Base-by-base conservation (phyloP, 2,329 filamentous ascomycete genomes). In the Aspergillus carbonarius region DNA sequence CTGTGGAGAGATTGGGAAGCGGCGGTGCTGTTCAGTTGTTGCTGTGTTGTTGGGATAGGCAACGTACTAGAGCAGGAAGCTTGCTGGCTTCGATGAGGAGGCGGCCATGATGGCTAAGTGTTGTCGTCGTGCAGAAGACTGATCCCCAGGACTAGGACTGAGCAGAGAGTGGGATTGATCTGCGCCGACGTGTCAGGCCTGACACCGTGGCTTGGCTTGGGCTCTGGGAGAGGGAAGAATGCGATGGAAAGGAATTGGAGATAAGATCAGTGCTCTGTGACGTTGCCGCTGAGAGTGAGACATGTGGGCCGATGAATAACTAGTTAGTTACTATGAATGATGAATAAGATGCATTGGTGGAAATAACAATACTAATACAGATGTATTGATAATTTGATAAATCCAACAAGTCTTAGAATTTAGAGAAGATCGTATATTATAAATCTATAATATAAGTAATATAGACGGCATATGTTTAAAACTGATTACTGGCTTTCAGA, bases 51-150 rank as follows among this genome's bases (percentile, higher is more conserved):
- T 17, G 12, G n/a, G 40, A 27, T 60, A 37, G 32, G 48, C 47
- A 59, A 78, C 86, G 71, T 81, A 91, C 89, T 91, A 92, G 72
- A 91, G 86, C 62, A 91, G 81, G 58, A 87, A 88, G 67, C 86
- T 90, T 63, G 83, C 80, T 30, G 73, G 79, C 66, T 83, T 83
- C 51, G 88, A 90, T 60, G 88, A 91, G 60, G 51, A 40, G 37
- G 51, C 37, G 27, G 88, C 87, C 88, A 91, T 91, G 63, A 57
- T 76, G 68, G 46, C 47, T 37, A 17, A 50, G 39, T 8, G 12
- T 44, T 42, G 32, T 17, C 8, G 12, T 25, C 18, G 23, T 42
- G 35, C 13, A 48, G 4, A 10, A 12, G 5, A 1, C n/a, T 13
- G 25, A n/a, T 30, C n/a, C 17, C n/a, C n/a, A 17, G 27, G 15